phyloP scores from a whole-genome alignment of 2,329 filamentous ascomycete genomes.

The Colletotrichum spinosum region DNA sequence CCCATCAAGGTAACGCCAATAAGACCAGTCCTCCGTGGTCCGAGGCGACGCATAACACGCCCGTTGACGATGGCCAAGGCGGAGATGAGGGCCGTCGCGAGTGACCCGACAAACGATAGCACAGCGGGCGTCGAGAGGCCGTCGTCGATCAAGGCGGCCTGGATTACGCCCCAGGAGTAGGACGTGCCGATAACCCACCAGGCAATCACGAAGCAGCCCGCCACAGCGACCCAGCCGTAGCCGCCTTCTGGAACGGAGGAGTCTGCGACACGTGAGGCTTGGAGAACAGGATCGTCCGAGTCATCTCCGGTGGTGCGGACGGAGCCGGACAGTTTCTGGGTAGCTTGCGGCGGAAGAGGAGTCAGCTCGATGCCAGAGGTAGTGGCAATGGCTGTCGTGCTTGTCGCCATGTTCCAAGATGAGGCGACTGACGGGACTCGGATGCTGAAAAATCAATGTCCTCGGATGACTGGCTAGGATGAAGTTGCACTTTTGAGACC shows the following conservation, averaged over 20 bases:
- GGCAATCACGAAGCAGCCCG: slow-evolving; percentile 59
- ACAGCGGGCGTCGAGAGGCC: slow-evolving; percentile 61
- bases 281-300: slow-evolving; percentile 44
- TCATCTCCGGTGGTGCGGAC: neutral
- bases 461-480: too few relatives aligned
- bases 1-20: slow-evolving; percentile 64
- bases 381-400: slow-evolving; percentile 10
- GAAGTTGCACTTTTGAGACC: too few relatives aligned
- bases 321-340: neutral
- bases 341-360: slow-evolving; percentile 1
- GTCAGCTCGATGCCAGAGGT: slow-evolving; percentile 22
- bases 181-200: slow-evolving; percentile 69
- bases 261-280: slow-evolving; percentile 58
- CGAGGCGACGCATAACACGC: slow-evolving; percentile 61
- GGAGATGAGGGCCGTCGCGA: slow-evolving; percentile 62
- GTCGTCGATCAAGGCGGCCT: slow-evolving; percentile 64
- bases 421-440: too few relatives aligned
- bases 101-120: slow-evolving; percentile 68
- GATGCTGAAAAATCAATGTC: too few relatives aligned
- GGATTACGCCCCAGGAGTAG: slow-evolving; percentile 71
- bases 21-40: slow-evolving; percentile 58
- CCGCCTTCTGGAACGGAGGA: slow-evolving; percentile 63
- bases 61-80: slow-evolving; percentile 64
- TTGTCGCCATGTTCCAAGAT: slow-evolving; percentile 21
- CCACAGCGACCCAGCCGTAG: slow-evolving; percentile 68